A percentile compares a stretch with the other conserved stretches of the same genome.
These are phyloP conservation scores for Drosera capensis DNA, from an alignment of 148 eudicot genomes.

Conservation along the genomic window DNA sequence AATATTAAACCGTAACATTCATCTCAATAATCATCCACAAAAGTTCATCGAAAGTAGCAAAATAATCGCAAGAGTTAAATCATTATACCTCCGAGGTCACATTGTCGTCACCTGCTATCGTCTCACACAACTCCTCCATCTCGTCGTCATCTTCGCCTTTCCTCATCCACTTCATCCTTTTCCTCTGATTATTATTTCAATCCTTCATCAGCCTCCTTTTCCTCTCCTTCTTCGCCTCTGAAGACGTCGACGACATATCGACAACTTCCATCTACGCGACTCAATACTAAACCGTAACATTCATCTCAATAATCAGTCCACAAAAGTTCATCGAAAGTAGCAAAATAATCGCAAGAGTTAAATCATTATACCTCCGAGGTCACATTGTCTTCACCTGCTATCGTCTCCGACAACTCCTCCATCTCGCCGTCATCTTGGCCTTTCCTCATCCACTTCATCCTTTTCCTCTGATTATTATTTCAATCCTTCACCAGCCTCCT, in stretches of 20 bases:
- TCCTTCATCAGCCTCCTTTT: conserved; percentile 24
- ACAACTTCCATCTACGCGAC: conserved; percentile 30
- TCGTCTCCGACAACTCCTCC: conserved; percentile 97
- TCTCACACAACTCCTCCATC: conserved; percentile 97
- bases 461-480: too few relatives aligned
- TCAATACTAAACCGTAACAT: conserved; percentile 7
- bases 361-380: conserved; percentile 60
- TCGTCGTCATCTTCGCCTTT: conserved; percentile 43
- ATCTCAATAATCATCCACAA: too few relatives aligned
- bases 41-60: background rate
- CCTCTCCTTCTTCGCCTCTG: conserved; percentile 39
- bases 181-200: too few relatives aligned
- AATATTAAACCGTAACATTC: background rate
- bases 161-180: conserved; percentile 36
- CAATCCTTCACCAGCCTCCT: too few relatives aligned
- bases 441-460: conserved; percentile 35
- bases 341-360: background rate
- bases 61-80: background rate
- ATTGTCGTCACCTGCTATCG: conserved; percentile 75
- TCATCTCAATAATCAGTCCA: too few relatives aligned
- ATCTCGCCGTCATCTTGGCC: conserved; percentile 49
- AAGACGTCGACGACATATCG: conserved; percentile 7
- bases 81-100: conserved; percentile 72
- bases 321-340: background rate
- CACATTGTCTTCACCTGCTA: conserved; percentile 82